These are phyloP conservation scores for Ustilago tritici DNA, from an alignment of 1,284 basidiomycete species.

Conservation along the genomic window DNA sequence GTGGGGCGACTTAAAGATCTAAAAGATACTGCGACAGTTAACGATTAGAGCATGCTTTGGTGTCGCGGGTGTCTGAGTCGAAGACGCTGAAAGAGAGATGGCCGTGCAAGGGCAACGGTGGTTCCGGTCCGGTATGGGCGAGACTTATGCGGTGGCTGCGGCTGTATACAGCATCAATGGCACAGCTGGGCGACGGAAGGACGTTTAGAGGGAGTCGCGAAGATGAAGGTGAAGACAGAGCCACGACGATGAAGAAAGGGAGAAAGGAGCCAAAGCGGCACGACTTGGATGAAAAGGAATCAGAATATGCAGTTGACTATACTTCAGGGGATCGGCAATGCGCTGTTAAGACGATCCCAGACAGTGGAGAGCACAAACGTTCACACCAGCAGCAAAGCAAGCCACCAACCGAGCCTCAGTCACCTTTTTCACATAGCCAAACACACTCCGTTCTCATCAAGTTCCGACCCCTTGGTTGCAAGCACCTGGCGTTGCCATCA, in stretches of 20 bases:
- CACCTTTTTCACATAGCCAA: not conserved
- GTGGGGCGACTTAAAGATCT: not conserved
- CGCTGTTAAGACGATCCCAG: constrained; percentile 17
- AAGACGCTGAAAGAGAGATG: not conserved
- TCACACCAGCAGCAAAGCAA: not conserved
- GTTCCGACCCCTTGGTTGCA: not conserved
- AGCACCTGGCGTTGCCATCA: not conserved
- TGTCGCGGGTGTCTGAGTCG: not conserved
- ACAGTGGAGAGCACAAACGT: not conserved
- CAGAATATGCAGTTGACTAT: constrained; percentile 6
- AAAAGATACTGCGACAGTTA: not conserved
- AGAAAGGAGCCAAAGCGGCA: not conserved
- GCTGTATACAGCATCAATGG: not conserved
- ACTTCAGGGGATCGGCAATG: constrained; percentile 17
- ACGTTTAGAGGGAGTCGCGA: not conserved
- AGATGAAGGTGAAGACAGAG: not conserved
- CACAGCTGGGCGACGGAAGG: too few species aligned
- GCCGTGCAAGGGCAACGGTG: too few species aligned
- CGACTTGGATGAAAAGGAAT: constrained; percentile 9
- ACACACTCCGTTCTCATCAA: not conserved
- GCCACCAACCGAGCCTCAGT: not conserved
- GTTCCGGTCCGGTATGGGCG: too few species aligned
- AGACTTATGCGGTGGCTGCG: not conserved
- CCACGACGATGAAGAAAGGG: not conserved
- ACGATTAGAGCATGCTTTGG: constrained; percentile 1